phyloP scores from a whole-genome alignment of 2,329 filamentous ascomycete genomes.

The Botrytis medusae region DNA sequence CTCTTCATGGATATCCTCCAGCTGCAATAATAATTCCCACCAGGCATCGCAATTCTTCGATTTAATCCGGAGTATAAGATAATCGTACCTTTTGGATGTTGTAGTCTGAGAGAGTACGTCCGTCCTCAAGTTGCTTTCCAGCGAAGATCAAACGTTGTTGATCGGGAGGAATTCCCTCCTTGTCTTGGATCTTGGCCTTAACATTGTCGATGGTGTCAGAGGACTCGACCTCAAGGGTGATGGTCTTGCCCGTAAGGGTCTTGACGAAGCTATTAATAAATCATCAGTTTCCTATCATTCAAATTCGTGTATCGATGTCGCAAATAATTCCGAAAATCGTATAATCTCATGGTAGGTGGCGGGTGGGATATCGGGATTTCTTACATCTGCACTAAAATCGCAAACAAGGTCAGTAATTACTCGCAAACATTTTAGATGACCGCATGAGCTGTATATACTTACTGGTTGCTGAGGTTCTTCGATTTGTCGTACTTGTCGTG shows the following conservation, averaged over 20 bases:
- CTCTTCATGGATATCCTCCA: background rate
- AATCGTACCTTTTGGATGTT: constrained; percentile 91
- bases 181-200: constrained; percentile 99
- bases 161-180: constrained; percentile 97
- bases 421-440: constrained; percentile 13
- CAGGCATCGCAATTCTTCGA: background rate
- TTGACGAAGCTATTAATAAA: constrained; percentile 82
- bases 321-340: background rate
- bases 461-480: constrained; percentile 50
- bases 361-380: constrained; percentile 42
- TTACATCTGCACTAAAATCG: constrained; percentile 83
- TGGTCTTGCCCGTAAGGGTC: constrained; percentile 99
- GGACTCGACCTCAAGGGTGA: constrained; percentile 99
- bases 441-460: constrained; percentile 42
- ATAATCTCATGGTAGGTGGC: constrained; percentile 20
- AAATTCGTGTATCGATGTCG: constrained; percentile 5
- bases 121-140: constrained; percentile 98
- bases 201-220: constrained; percentile 99
- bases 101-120: constrained; percentile 94
- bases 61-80: background rate
- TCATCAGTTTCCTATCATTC: constrained; percentile 27
- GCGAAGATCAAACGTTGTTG: constrained; percentile 99
- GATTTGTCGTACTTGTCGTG: constrained; percentile 31
- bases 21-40: background rate
- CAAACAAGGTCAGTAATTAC: constrained; percentile 41